Base-by-base conservation (phyloP, 805 yeast species). In the Wickerhamomyces mucosus region DNA sequence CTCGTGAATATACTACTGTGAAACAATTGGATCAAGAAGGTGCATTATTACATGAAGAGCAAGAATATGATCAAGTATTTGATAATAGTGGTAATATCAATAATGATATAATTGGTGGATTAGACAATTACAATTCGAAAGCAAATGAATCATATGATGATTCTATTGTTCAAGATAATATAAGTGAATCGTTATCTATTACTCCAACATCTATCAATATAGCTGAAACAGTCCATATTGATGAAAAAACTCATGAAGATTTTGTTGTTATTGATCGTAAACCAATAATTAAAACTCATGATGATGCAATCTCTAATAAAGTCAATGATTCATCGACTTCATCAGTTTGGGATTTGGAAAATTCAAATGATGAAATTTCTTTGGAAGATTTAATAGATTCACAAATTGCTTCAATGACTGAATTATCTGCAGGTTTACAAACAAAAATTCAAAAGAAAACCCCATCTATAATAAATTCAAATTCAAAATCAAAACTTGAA, bases 21-120 rank as follows among this genome's bases (percentile, higher is more conserved):
- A 58, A 47, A 16, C 61, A 63, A 14, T 44, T 61, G 19, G 51
- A 43, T 14, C 56, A 50, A 7, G 69, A 72, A 27, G 70, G 77
- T 24, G 78, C 78, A 4, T 53, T 75, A 6, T 50, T 73, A 43
- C 40, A 69, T 39, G 78, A 69, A 30, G 79, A 73, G 33, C 76
- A 65, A 41, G 69, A 64, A 39, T 65, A 75, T 42, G 75, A 65
- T 17, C 53, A 58, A 15, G 59, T 71, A 29, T 52, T 75, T 45
- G 79, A 75, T 42, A 59, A 61, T 10, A 59, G 61, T 28, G 83
- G 81, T 2, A 61, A 65, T 29, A 58, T 74, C 29, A 73, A 65
- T n/a, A n/a, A n/a, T n/a, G n/a, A n/a, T n/a, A n/a, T n/a, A n/a
- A n/a, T n/a, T n/a, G n/a, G n/a, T n/a, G n/a, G n/a, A n/a, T n/a